phyloP scores from a whole-genome alignment of 139 green algal genomes.

The Medakamo hakoo region DNA sequence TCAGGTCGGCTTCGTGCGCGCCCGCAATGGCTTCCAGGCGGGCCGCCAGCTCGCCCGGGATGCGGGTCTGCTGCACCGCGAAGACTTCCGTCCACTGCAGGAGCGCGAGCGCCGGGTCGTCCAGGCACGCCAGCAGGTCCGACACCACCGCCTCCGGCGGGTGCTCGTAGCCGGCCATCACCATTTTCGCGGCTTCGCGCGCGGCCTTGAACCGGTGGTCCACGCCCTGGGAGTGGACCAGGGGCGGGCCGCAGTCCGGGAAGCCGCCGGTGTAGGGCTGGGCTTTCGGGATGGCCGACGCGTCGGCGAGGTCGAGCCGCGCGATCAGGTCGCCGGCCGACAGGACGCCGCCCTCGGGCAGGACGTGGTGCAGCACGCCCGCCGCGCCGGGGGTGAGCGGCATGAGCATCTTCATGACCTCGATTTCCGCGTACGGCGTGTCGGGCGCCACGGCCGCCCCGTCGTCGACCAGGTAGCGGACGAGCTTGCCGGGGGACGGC shows the following conservation, averaged over 20 bases:
- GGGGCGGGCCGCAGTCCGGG: constrained; percentile 56
- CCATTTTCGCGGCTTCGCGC: constrained; percentile 27
- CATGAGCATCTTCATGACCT: constrained; percentile 95
- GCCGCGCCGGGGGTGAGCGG: constrained; percentile 50
- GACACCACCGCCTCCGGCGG: constrained; percentile 32
- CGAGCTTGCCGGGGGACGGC: constrained; percentile 60
- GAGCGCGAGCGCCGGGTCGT: constrained; percentile 56
- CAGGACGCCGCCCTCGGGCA: constrained; percentile 60
- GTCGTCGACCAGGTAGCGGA: constrained; percentile 58
- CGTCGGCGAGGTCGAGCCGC: constrained; percentile 54
- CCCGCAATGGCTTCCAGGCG: constrained; percentile 27
- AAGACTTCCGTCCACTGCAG: constrained; percentile 68
- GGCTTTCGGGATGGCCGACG: constrained; percentile 22
- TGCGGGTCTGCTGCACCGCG: constrained; percentile 43
- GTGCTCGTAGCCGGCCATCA: constrained; percentile 57
- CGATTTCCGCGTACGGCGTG: constrained; percentile 66
- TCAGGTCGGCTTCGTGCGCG: constrained; percentile 28
- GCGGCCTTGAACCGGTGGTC: constrained; percentile 36
- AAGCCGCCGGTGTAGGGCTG: constrained; percentile 40
- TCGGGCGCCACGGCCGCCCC: constrained; percentile 42
- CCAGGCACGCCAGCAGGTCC: constrained; percentile 50
- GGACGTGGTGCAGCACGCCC: constrained; percentile 35
- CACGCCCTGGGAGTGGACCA: constrained; percentile 27
- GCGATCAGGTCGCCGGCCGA: constrained; percentile 63
- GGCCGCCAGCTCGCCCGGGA: constrained; percentile 28